These are phyloP conservation scores for Pleomassaria siparia DNA, from an alignment of 2,329 filamentous ascomycete species.

Conservation along the genomic window DNA sequence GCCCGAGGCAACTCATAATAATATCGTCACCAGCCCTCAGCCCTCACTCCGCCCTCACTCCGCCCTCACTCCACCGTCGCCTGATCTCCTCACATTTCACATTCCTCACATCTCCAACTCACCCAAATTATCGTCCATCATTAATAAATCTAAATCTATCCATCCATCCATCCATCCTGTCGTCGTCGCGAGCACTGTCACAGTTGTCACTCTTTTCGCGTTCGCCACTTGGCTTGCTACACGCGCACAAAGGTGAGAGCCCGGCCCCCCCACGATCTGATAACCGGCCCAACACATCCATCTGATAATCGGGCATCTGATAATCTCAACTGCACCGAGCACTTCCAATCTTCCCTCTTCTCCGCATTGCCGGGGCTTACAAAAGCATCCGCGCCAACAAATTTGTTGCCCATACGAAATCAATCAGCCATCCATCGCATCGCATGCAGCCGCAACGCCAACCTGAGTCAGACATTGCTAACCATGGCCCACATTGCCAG, in stretches of 20 bases:
- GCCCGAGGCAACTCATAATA: background rate
- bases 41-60: background rate
- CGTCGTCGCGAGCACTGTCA: constrained; percentile 2
- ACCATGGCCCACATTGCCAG: constrained; percentile 26
- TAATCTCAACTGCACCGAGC: constrained; percentile 3
- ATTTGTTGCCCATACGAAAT: background rate
- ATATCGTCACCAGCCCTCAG: constrained; percentile 3
- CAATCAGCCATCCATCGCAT: background rate
- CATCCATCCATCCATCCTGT: constrained; percentile 14
- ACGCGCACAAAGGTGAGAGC: constrained; percentile 15
- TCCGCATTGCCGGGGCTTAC: constrained; percentile 14
- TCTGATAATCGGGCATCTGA: constrained; percentile 7
- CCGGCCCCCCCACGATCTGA: constrained; percentile 30
- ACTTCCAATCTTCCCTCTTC: too few species aligned
- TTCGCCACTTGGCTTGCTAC: constrained; percentile 12
- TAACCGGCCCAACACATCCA: constrained; percentile 12
- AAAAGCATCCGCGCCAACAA: constrained; percentile 7
- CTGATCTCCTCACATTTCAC: background rate
- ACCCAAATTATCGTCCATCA: too few species aligned
- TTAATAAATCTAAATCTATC: too few species aligned
- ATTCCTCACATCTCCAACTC: too few species aligned
- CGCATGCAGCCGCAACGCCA: background rate
- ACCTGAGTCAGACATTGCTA: constrained; percentile 23
- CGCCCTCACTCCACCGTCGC: background rate
- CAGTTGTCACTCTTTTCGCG: constrained; percentile 20